Conservation (phyloP, 164 flowering plant species). For the Berberis vulgaris region DNA sequence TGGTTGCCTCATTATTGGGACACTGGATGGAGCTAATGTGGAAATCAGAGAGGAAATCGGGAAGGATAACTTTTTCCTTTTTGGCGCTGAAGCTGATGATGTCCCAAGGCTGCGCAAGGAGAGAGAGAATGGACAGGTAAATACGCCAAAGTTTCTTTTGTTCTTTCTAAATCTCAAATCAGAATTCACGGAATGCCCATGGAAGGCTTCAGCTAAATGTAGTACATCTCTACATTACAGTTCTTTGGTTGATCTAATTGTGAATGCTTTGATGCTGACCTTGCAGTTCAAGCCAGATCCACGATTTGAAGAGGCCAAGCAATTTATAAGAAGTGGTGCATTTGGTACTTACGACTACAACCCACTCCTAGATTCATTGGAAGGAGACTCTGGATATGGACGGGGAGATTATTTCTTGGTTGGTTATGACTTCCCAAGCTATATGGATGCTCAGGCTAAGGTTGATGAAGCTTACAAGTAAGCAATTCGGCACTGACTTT, state of each 20-base stretch:
- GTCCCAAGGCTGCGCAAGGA: constrained; percentile 84
- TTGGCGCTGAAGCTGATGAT: constrained; percentile 91
- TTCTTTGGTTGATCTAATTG: background rate
- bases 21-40: constrained; percentile 96
- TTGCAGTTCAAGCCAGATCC: constrained; percentile 93
- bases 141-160: constrained; percentile 4
- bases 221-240: background rate
- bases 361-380: constrained; percentile 90
- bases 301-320: constrained; percentile 89
- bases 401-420: constrained; percentile 97
- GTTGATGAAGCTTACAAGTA: constrained; percentile 98
- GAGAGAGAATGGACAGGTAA: constrained; percentile 87
- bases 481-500: constrained; percentile 13
- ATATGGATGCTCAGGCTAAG: constrained; percentile 82
- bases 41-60: constrained; percentile 97
- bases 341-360: constrained; percentile 91
- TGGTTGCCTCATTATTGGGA: constrained; percentile 95
- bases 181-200: background rate
- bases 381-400: constrained; percentile 89
- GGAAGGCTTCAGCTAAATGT: background rate
- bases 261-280: constrained; percentile 6
- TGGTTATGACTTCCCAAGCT: constrained; percentile 86
- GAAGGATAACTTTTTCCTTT: constrained; percentile 86
- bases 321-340: constrained; percentile 74
- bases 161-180: constrained; percentile 1